phyloP scores from a whole-genome alignment of 2,329 filamentous ascomycete species.

The Pseudonectria foliicola region DNA sequence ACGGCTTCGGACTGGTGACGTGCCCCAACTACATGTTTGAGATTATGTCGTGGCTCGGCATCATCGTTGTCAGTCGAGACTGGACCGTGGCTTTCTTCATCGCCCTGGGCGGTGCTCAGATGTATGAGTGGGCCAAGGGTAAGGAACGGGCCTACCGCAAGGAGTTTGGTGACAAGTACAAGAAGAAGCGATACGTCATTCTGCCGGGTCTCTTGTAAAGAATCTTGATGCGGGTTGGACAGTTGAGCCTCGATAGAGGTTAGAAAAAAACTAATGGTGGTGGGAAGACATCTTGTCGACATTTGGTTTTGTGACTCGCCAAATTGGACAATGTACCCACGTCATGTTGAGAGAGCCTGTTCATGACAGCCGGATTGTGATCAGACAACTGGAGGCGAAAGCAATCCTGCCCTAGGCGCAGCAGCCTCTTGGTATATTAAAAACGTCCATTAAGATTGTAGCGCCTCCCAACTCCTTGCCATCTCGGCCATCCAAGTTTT shows the following conservation, averaged over 20 bases:
- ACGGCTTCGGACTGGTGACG: slow-evolving; percentile 80
- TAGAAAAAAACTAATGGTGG: slow-evolving; percentile 1
- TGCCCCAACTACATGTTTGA: slow-evolving; percentile 98
- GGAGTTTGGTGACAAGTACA: slow-evolving; percentile 89
- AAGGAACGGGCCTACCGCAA: slow-evolving; percentile 87
- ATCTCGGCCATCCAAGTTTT: background rate
- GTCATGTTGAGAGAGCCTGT: too few relatives aligned
- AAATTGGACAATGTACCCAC: too few relatives aligned
- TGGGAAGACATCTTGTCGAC: too few relatives aligned
- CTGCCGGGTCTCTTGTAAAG: slow-evolving; percentile 69
- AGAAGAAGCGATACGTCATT: slow-evolving; percentile 84
- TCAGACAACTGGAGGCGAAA: too few relatives aligned
- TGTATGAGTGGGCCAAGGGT: slow-evolving; percentile 82
- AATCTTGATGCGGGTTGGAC: background rate
- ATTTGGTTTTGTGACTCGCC: too few relatives aligned
- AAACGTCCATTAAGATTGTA: too few relatives aligned
- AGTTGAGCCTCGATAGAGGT: background rate
- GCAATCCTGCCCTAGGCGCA: too few relatives aligned
- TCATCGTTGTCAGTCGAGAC: slow-evolving; percentile 73
- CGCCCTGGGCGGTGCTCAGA: slow-evolving; percentile 63
- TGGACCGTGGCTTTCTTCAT: slow-evolving; percentile 74
- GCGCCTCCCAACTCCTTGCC: slow-evolving; percentile 1
- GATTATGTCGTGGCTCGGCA: slow-evolving; percentile 74
- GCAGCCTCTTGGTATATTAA: too few relatives aligned
- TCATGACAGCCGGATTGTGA: too few relatives aligned